phyloP scores from a whole-genome alignment of 345 rosid species.

The Passiflora organensis region DNA sequence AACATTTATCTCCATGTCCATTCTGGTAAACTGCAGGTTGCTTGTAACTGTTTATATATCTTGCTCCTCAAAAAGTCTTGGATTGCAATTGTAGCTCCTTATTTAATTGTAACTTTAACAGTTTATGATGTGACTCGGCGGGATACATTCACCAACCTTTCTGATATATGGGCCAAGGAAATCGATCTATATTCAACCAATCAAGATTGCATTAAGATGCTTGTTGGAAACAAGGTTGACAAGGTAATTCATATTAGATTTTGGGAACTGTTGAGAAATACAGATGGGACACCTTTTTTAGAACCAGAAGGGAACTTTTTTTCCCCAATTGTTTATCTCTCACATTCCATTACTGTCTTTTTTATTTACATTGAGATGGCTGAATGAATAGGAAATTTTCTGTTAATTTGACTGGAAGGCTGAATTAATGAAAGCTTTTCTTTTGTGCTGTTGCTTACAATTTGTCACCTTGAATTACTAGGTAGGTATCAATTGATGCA shows the following conservation, averaged over 20 bases:
- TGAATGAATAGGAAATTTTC: not conserved
- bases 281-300: not conserved
- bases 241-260: constrained; percentile 37
- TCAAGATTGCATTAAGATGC: constrained; percentile 95
- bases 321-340: not conserved
- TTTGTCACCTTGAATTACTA: too few species aligned
- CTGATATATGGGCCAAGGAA: constrained; percentile 95
- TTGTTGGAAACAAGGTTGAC: constrained; percentile 94
- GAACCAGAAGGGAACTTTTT: too few species aligned
- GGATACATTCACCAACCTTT: constrained; percentile 86
- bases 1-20: too few species aligned
- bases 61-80: too few species aligned
- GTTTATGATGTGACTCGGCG: constrained; percentile 88
- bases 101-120: constrained; percentile 21
- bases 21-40: too few species aligned
- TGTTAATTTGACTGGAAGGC: too few species aligned
- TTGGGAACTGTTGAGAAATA: not conserved
- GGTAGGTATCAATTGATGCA: not conserved
- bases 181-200: constrained; percentile 85
- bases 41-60: not conserved
- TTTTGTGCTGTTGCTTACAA: too few species aligned
- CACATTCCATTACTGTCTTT: not conserved
- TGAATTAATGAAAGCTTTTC: too few species aligned
- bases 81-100: too few species aligned
- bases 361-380: too few species aligned